Evolutionary conservation across 805 yeast species (phyloP), one percentile per base, ranked within the genome.

Genomic region (Hanseniaspora lindneri): DNA sequence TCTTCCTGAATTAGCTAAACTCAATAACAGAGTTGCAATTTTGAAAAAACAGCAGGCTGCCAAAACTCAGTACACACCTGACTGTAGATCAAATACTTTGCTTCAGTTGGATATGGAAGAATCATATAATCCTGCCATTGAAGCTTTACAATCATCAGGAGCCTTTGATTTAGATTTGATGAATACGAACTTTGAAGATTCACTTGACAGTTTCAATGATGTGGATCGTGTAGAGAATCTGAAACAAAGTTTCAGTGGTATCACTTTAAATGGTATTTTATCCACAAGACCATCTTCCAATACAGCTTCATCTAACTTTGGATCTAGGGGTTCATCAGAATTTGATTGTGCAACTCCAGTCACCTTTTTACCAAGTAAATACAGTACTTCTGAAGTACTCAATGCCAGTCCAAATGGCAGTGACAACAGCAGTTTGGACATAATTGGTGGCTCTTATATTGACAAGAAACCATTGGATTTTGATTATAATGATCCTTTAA

Each of bases 101-200:
- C 28, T 52, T 21, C 53, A 54, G 39, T 54, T 54, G 24, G 57
- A 56, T 33, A 43, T 55, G 23, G 53, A 54, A 17, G 56, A 55
- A 16, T 58, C 55, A 37, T 59, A 61, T 36, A 63, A 63, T 44
- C 66, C 67, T n/a, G 66, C 67, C 14, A 54, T 64, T 52, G 64
- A 61, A 47, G 67, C 67, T 8, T 61, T 63, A n/a, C 63, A 61
- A 41, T 66, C 66, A 7, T 62, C 65, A 14, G 67, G 67, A 53
- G 67, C 67, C 7, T 64, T 64, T 53, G 67, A 64, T 23, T 24
- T 29, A 14, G 51, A 48, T n/a, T 32, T 30, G 19, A 25, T 34
- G 16, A 20, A 24, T 29, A 28, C 39, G 52, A 20, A 52, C 41
- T 20, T 55, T 40, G 29, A 47, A n/a, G 34, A 54, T 43, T 29